These are phyloP conservation scores for Leccinum pellstonianum DNA, from an alignment of 768 basidiomycete species.

Conservation along the genomic window DNA sequence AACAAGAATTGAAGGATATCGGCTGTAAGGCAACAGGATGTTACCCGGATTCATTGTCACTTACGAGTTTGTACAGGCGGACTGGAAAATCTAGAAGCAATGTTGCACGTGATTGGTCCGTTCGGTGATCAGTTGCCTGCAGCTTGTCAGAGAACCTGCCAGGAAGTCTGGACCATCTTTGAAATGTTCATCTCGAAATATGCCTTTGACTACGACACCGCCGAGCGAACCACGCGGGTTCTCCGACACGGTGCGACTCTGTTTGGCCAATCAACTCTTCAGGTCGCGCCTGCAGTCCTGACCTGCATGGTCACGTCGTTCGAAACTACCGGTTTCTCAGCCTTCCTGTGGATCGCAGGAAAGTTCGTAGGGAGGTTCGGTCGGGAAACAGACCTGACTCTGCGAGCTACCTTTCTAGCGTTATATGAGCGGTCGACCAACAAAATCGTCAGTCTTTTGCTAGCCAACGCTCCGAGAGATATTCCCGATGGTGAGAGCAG, in stretches of 20 bases:
- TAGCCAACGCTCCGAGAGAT: conserved; percentile 63
- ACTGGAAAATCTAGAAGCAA: conserved; percentile 90
- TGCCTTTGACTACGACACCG: conserved; percentile 69
- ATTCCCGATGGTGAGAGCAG: conserved; percentile 85
- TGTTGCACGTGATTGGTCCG: conserved; percentile 77
- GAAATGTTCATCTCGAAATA: conserved; percentile 78
- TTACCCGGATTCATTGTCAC: background rate
- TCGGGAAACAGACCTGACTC: conserved; percentile 51
- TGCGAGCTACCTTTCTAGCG: conserved; percentile 58
- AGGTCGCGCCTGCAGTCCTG: conserved; percentile 69
- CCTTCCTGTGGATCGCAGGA: conserved; percentile 92
- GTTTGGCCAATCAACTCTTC: conserved; percentile 65
- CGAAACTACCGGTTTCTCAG: conserved; percentile 75
- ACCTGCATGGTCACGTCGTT: conserved; percentile 77
- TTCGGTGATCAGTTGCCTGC: conserved; percentile 82
- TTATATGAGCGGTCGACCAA: conserved; percentile 76
- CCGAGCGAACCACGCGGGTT: conserved; percentile 82
- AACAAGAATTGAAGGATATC: conserved; percentile 67
- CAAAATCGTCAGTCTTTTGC: conserved; percentile 66
- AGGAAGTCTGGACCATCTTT: conserved; percentile 81
- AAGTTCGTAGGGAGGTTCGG: conserved; percentile 83
- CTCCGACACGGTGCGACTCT: conserved; percentile 81
- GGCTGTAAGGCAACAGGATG: conserved; percentile 52
- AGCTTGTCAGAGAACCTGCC: conserved; percentile 73
- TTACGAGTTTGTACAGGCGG: conserved; percentile 51